Percentiles rank a stretch among this genome's conserved stretches.
phyloP scores from a whole-genome alignment of 2,329 filamentous ascomycete genomes.

The Penicillium hesseltinei region DNA sequence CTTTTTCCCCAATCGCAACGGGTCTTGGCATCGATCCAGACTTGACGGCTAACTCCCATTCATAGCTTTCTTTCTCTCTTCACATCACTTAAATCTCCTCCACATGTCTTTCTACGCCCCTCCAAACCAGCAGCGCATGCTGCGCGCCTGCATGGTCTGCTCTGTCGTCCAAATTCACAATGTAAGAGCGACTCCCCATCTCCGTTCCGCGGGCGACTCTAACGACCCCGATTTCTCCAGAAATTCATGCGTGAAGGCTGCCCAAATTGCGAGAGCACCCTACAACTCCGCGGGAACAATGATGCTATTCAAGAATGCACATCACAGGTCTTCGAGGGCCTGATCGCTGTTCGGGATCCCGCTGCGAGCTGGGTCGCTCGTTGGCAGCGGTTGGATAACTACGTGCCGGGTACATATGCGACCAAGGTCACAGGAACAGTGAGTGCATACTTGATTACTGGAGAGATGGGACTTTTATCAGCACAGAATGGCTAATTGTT shows the following conservation, averaged over 20 bases:
- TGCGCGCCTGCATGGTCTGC: conserved; percentile 98
- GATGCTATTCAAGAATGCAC: conserved; percentile 91
- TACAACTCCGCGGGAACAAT: conserved; percentile 73
- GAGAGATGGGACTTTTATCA: neutral
- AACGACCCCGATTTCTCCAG: conserved; percentile 43
- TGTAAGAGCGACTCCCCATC: conserved; percentile 48
- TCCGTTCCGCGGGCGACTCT: neutral
- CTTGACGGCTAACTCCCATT: conserved; percentile 18
- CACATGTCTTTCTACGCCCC: conserved; percentile 64
- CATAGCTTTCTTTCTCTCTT: conserved; percentile 8
- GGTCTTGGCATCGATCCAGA: conserved; percentile 36
- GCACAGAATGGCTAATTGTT: neutral
- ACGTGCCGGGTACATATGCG: conserved; percentile 86
- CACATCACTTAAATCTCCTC: conserved; percentile 1
- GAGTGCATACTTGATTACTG: conserved; percentile 28
- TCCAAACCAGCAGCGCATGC: conserved; percentile 73
- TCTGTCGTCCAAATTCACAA: conserved; percentile 82
- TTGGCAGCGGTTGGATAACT: conserved; percentile 88
- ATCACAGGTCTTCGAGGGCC: conserved; percentile 90
- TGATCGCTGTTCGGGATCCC: conserved; percentile 84
- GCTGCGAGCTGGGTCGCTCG: conserved; percentile 88
- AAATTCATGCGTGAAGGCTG: conserved; percentile 86
- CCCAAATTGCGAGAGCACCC: conserved; percentile 93
- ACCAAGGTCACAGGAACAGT: conserved; percentile 86
- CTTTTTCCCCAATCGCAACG: conserved; percentile 23